Conservation (phyloP, 192 early-diverging fungal genomes). For the Backusella morwellensis region DNA sequence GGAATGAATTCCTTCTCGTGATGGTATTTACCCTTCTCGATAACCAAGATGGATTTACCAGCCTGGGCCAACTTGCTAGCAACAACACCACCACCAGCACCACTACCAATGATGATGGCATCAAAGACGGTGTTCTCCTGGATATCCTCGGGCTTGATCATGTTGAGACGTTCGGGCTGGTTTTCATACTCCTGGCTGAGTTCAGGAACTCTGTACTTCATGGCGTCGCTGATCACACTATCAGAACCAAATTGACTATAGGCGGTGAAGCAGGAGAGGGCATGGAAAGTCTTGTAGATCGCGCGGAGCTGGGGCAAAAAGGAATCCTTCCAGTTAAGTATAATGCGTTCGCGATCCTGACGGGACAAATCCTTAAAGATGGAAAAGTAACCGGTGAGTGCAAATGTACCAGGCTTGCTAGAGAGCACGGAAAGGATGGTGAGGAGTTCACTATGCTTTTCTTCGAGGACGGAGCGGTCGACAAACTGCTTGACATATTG, state of each 20-base stretch:
- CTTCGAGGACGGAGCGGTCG: not conserved
- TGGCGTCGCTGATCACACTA: conserved; percentile 50
- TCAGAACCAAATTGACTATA: conserved; percentile 22
- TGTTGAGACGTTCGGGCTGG: not conserved
- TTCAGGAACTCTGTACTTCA: conserved; percentile 53
- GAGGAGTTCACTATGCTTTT: conserved; percentile 19
- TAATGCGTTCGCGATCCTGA: conserved; percentile 28
- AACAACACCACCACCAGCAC: conserved; percentile 65
- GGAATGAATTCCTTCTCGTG: conserved; percentile 50
- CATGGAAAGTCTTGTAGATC: conserved; percentile 32
- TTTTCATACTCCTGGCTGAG: not conserved
- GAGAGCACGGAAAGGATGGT: conserved; percentile 27
- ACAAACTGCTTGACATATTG: not conserved
- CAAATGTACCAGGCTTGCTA: conserved; percentile 27
- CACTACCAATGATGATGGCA: conserved; percentile 69
- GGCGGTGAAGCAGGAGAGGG: conserved; percentile 6
- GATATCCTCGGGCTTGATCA: not conserved
- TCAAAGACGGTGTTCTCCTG: conserved; percentile 31
- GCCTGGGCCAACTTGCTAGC: conserved; percentile 63
- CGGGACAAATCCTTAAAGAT: conserved; percentile 31
- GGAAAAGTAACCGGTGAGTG: conserved; percentile 21
- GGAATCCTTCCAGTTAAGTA: conserved; percentile 26
- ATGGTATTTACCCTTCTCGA: conserved; percentile 69
- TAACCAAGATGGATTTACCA: conserved; percentile 63
- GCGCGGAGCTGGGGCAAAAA: conserved; percentile 24